Percentiles rank a stretch among this genome's conserved stretches.
phyloP scores from a whole-genome alignment of 352 stramenopile genomes.

The Globisporangium apiculatum region DNA sequence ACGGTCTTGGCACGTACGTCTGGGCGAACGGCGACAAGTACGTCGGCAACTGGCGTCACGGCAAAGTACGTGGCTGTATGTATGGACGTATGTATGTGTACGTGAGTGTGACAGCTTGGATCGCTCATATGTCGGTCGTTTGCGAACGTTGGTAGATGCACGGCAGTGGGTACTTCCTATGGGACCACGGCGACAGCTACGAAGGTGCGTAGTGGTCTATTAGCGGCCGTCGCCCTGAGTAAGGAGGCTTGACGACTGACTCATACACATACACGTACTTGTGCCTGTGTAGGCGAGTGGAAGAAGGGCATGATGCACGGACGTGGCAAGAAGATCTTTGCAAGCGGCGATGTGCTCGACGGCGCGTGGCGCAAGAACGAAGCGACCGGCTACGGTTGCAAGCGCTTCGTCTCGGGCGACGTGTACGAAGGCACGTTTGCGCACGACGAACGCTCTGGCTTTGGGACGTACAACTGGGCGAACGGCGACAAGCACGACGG shows the following conservation, averaged over 20 bases:
- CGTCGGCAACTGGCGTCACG: slow-evolving; percentile 74
- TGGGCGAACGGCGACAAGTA: slow-evolving; percentile 90
- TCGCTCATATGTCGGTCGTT: background rate
- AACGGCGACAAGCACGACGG: slow-evolving; percentile 64
- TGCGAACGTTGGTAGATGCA: slow-evolving; percentile 43
- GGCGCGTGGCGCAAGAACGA: slow-evolving; percentile 55
- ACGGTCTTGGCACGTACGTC: slow-evolving; percentile 79
- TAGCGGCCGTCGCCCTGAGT: background rate
- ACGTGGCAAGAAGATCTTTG: slow-evolving; percentile 61
- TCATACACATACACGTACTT: no score
- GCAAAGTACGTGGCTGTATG: slow-evolving; percentile 35
- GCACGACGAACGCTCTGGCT: slow-evolving; percentile 51
- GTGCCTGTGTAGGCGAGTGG: slow-evolving; percentile 43
- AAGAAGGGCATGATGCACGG: slow-evolving; percentile 75
- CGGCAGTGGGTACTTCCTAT: slow-evolving; percentile 60
- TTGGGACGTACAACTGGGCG: slow-evolving; percentile 64
- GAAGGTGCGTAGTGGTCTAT: slow-evolving; percentile 31
- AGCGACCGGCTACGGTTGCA: slow-evolving; percentile 51
- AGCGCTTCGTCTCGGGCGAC: slow-evolving; percentile 59
- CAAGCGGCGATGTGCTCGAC: slow-evolving; percentile 52
- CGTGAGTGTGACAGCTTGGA: background rate
- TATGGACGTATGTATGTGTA: background rate
- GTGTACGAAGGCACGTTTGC: slow-evolving; percentile 64
- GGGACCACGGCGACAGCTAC: slow-evolving; percentile 70
- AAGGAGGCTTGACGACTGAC: background rate